Conservation (phyloP, 2,329 filamentous ascomycete species). For the Pseudohalonectria lignicola region DNA sequence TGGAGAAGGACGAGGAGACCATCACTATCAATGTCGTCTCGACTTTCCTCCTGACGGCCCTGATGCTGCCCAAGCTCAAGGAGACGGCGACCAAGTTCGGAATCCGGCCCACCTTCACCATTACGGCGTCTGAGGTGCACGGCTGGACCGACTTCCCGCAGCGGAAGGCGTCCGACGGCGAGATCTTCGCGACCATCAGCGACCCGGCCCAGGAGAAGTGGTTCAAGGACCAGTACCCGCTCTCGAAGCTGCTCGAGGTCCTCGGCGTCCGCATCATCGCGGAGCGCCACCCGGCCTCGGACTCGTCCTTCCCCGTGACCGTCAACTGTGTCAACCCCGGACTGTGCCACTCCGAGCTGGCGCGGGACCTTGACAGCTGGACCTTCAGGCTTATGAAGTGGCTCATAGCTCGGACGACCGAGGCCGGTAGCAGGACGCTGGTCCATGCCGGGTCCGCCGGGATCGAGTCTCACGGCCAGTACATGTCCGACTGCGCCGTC, state of each 20-base stretch:
- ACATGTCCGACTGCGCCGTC: conserved; percentile 23
- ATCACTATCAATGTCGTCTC: conserved; percentile 42
- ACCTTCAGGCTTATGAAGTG: conserved; percentile 9
- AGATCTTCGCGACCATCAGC: conserved; percentile 18
- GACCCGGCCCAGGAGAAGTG: conserved; percentile 12
- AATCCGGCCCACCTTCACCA: conserved; percentile 13
- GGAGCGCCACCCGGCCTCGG: conserved; percentile 3
- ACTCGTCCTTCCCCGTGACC: conserved; percentile 8
- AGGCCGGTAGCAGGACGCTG: conserved; percentile 27
- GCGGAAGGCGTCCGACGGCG: conserved; percentile 11
- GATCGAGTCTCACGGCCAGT: conserved; percentile 20
- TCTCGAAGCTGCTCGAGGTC: conserved; percentile 20
- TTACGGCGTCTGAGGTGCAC: conserved; percentile 18
- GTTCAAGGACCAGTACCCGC: conserved; percentile 15
- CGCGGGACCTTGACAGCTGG: conserved; percentile 1
- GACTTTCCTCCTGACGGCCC: conserved; percentile 35
- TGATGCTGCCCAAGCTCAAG: conserved; percentile 39
- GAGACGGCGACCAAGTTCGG: conserved; percentile 17
- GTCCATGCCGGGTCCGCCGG: conserved; percentile 18
- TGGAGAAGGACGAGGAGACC: conserved; percentile 33
- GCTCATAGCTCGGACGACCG: conserved; percentile 28
- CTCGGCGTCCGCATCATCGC: conserved; percentile 17
- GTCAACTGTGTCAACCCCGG: conserved; percentile 29
- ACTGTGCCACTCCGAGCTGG: conserved; percentile 24
- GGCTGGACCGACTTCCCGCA: conserved; percentile 15